Percentiles rank a stretch among this genome's conserved stretches.
phyloP scores from a whole-genome alignment of 768 basidiomycete species.

The Mycena sanguinolenta region DNA sequence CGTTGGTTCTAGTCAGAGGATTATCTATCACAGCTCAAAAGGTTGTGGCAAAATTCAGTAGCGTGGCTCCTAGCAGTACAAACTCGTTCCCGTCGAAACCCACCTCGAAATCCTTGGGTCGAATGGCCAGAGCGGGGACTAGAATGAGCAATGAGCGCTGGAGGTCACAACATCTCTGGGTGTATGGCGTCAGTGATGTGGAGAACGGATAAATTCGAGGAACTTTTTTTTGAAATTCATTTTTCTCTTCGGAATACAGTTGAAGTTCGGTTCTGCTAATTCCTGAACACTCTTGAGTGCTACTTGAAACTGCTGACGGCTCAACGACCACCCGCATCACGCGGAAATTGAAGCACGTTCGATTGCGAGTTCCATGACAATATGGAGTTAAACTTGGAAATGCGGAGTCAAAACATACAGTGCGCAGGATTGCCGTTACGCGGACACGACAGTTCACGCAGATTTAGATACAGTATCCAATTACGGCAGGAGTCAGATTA shows the following conservation, averaged over 20 bases:
- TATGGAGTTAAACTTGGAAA: neutral
- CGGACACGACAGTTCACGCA: neutral
- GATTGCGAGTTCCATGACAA: neutral
- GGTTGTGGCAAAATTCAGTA: neutral
- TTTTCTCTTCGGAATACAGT: neutral
- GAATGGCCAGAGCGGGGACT: neutral
- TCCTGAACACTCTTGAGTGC: neutral
- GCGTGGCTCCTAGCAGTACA: neutral
- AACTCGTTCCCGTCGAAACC: neutral
- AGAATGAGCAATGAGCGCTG: neutral
- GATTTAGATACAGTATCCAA: neutral
- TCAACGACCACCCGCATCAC: neutral
- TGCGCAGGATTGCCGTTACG: neutral
- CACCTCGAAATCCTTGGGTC: neutral
- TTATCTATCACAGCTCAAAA: too few relatives aligned
- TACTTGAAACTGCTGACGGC: neutral
- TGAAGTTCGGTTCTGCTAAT: neutral
- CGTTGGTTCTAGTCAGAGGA: too few relatives aligned
- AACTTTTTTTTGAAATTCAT: neutral
- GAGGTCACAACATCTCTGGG: neutral
- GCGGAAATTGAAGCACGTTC: neutral
- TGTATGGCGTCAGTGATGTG: neutral
- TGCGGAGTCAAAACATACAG: neutral
- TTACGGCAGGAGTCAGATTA: neutral
- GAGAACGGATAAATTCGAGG: neutral